Conservation (phyloP, 345 rosid genomes). For the Rubroshorea leprosula region DNA sequence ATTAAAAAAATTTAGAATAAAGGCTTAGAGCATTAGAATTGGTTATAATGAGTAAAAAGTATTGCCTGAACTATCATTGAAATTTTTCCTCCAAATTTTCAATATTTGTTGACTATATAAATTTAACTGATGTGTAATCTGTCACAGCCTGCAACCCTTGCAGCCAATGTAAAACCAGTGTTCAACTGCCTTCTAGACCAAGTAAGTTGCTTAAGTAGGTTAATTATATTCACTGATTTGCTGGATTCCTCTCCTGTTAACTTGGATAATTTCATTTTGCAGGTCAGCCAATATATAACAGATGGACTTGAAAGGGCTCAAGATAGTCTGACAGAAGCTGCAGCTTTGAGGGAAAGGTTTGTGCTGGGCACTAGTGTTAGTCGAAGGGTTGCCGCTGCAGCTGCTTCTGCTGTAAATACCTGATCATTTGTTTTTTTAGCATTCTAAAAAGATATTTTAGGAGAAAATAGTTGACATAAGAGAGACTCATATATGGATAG, state of each 20-base stretch:
- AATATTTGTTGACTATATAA: background rate
- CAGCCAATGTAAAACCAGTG: constrained; percentile 75
- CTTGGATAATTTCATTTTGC: constrained; percentile 27
- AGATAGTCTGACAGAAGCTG: constrained; percentile 87
- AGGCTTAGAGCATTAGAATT: no score
- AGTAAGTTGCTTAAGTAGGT: constrained; percentile 39
- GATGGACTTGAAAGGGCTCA: constrained; percentile 98
- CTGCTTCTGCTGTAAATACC: constrained; percentile 77
- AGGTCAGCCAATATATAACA: constrained; percentile 86
- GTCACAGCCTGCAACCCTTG: constrained; percentile 72
- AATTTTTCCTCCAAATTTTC: background rate
- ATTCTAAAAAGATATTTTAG: background rate
- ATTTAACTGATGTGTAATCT: constrained; percentile 19
- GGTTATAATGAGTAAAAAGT: no score
- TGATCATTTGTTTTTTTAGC: constrained; percentile 16
- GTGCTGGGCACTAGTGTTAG: constrained; percentile 80
- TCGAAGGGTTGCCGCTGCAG: constrained; percentile 98
- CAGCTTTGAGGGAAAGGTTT: constrained; percentile 88
- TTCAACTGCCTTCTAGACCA: constrained; percentile 88
- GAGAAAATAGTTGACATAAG: constrained; percentile 14
- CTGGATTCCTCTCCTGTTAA: constrained; percentile 7
- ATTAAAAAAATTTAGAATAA: no score
- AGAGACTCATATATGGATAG: constrained; percentile 39
- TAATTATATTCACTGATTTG: background rate
- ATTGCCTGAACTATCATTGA: no score